Conservation (phyloP, 306 rosid species). For the Fagus crenata region DNA sequence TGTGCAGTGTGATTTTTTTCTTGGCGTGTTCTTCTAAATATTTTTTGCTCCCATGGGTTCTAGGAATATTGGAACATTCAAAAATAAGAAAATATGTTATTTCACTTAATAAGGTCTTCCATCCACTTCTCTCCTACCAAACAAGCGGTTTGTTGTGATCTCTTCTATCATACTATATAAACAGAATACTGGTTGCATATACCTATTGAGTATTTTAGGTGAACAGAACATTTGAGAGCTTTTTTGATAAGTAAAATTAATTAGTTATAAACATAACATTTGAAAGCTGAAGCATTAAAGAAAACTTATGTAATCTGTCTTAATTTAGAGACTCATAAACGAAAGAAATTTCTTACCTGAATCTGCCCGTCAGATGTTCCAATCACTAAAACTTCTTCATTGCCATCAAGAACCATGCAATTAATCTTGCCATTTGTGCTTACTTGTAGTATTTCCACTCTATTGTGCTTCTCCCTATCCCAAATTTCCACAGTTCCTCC, state of each 20-base stretch:
- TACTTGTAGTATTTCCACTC: slow-evolving; percentile 60
- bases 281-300: neutral
- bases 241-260: no score
- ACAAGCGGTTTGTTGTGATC: neutral
- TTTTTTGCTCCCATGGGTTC: no score
- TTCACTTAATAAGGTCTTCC: no score
- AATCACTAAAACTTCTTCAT: slow-evolving; percentile 69
- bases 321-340: no score
- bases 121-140: no score
- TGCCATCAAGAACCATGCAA: slow-evolving; percentile 65
- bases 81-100: no score
- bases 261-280: no score
- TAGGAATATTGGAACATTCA: no score
- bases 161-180: neutral
- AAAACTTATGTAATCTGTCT: neutral
- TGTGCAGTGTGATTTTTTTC: no score
- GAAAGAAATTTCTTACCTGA: slow-evolving; percentile 51
- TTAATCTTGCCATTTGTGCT: slow-evolving; percentile 60
- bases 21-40: no score
- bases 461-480: slow-evolving; percentile 61
- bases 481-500: slow-evolving; percentile 83
- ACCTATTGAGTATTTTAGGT: no score
- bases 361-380: slow-evolving; percentile 88
- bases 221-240: no score
- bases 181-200: neutral